Base-by-base conservation (phyloP, 83 land plant species). In the Larix sibirica region DNA sequence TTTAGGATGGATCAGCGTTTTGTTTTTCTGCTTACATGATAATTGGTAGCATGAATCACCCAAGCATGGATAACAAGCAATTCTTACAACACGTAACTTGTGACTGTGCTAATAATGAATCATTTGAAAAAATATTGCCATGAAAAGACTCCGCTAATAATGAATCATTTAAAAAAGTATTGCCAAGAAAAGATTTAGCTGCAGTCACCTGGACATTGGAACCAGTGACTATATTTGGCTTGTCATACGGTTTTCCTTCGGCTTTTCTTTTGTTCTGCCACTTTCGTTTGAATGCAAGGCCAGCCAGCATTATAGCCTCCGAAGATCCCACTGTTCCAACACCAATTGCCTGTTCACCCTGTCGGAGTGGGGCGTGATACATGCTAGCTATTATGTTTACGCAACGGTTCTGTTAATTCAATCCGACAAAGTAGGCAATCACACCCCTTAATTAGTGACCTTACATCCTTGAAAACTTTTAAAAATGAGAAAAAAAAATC, bases 351-450 rank as follows among this genome's bases (percentile, higher is more conserved):
- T 88, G 59, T 66, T 88, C 94, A 42, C 62, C 78, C 4, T 87
- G 90, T 12, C 80, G 83, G 56, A 92, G 65, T 0, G 95, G 94
- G 3, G 95, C 95, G 47, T 91, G 81, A 83, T 89, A 93, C 65
- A 93, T 24, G 26, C 86, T 84, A 13, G 95, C 94, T 6, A 91
- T 92, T 85, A 93, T 93, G 87, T 93, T 93, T 81, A 93, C 95
- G 77, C 95, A 93, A 26, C 95, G 94, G 59, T 93, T 94, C 95
- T 93, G 88, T 61, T 77, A 59, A 62, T 54, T 59, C 17, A 4
- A 79, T 42, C 20, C 9, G 67, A n/a, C 42, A 28, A 28, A 82
- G 70, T 24, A 78, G 38, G 33, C 20, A 82, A 76, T 50, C 58
- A 47, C 60, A 4, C 14, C 26, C 56, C 18, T 47, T 54, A 24